These are phyloP conservation scores for Peronospora tabacina DNA, from an alignment of 352 stramenopile genomes.

Conservation along the genomic window DNA sequence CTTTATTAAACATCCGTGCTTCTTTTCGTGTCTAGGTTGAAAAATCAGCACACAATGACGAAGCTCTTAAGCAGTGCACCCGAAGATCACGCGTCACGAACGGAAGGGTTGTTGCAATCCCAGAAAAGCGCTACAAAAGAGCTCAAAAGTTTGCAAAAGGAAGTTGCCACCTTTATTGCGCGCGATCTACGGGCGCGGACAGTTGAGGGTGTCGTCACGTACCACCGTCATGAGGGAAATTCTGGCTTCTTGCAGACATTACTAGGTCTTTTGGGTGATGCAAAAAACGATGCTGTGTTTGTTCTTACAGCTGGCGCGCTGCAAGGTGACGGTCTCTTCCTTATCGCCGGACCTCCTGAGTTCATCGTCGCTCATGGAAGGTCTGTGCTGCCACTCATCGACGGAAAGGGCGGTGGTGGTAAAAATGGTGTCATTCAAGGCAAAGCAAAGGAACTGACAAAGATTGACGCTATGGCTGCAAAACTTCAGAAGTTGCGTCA, in stretches of 20 bases:
- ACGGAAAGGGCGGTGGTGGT: conserved; percentile 64
- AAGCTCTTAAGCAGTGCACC: conserved; percentile 65
- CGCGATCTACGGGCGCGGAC: conserved; percentile 32
- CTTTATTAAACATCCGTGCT: conserved; percentile 3
- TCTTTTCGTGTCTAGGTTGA: conserved; percentile 30
- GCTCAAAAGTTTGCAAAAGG: conserved; percentile 64
- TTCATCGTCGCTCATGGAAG: conserved; percentile 53
- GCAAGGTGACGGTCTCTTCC: conserved; percentile 50
- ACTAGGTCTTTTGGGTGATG: conserved; percentile 36
- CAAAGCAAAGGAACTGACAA: conserved; percentile 54
- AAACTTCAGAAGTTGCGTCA: conserved; percentile 41
- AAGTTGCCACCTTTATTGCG: conserved; percentile 49
- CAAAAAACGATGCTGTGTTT: conserved; percentile 27
- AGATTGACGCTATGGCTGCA: conserved; percentile 36
- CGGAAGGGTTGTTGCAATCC: conserved; percentile 57
- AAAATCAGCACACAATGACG: conserved; percentile 57
- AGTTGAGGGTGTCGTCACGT: conserved; percentile 33
- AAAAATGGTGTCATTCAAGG: conserved; percentile 74
- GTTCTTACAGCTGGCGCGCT: conserved; percentile 48
- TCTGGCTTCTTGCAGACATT: conserved; percentile 66
- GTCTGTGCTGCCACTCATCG: conserved; percentile 48
- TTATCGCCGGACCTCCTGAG: conserved; percentile 50
- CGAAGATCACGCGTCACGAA: conserved; percentile 53
- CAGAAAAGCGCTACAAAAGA: conserved; percentile 56
- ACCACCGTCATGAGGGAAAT: conserved; percentile 54